Evolutionary conservation across 179 eudicot genomes (phyloP).

Genomic region (Heliamphora pulchella): DNA sequence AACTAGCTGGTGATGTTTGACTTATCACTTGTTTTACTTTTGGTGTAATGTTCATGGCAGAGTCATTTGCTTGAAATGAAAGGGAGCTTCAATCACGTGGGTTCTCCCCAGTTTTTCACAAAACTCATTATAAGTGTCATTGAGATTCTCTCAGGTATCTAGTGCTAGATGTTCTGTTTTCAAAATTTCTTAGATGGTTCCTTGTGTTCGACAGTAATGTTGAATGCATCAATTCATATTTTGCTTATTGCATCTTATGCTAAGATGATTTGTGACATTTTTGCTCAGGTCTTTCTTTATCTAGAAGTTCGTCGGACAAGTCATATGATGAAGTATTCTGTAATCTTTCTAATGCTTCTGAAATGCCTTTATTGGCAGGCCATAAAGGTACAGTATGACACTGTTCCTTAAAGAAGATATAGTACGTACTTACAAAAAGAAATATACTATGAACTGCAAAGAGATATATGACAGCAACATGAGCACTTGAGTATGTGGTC

Average conservation of each 20-base stretch:
- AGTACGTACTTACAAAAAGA: background rate
- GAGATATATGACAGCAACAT: background rate
- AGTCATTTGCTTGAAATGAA: slow-evolving; percentile 73
- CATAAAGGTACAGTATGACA: slow-evolving; percentile 33
- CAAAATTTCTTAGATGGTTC: background rate
- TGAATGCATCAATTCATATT: background rate
- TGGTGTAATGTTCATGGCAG: slow-evolving; percentile 28
- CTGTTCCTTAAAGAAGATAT: background rate
- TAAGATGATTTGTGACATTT: slow-evolving; percentile 14
- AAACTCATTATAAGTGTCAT: slow-evolving; percentile 62
- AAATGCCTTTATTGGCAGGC: slow-evolving; percentile 19
- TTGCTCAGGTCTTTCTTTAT: slow-evolving; percentile 54
- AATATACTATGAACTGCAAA: background rate
- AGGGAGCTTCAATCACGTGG: slow-evolving; percentile 44
- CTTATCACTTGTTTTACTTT: background rate
- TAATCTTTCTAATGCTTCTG: slow-evolving; percentile 27
- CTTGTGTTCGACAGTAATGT: background rate
- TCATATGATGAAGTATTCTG: slow-evolving; percentile 36
- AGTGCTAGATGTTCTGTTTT: background rate
- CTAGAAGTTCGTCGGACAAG: slow-evolving; percentile 29
- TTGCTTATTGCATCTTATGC: background rate
- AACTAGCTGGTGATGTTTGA: slow-evolving; percentile 1
- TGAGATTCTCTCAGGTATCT: slow-evolving; percentile 83
- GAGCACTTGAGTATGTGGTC: background rate
- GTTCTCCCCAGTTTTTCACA: slow-evolving; percentile 51